These are phyloP conservation scores for Aquanectria penicillioides DNA, from an alignment of 2,329 filamentous ascomycete species.

Conservation along the genomic window DNA sequence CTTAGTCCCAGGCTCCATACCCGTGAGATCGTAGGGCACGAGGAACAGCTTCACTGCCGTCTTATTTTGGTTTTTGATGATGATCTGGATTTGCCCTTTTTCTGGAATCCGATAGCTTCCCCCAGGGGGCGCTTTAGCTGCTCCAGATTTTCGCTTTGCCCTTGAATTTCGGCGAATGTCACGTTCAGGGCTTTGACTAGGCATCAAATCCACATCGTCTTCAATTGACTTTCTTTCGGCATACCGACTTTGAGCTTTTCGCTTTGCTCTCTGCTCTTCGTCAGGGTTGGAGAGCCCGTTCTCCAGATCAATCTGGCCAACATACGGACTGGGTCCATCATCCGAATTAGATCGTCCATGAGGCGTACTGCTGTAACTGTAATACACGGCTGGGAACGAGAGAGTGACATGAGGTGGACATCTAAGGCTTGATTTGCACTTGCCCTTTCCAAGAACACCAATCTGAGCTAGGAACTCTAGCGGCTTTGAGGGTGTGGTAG, in stretches of 20 bases:
- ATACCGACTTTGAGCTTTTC: constrained; percentile 59
- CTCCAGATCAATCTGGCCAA: constrained; percentile 91
- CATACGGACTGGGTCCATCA: constrained; percentile 94
- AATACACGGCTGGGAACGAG: constrained; percentile 94
- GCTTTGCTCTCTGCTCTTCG: constrained; percentile 57
- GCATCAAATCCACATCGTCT: constrained; percentile 34
- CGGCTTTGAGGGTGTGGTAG: constrained; percentile 91
- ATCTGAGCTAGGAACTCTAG: constrained; percentile 95
- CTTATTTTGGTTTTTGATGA: constrained; percentile 98
- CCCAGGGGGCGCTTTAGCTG: constrained; percentile 73
- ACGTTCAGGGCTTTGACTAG: constrained; percentile 25
- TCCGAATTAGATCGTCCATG: constrained; percentile 72
- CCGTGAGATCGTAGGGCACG: constrained; percentile 89
- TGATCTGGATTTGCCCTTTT: constrained; percentile 93
- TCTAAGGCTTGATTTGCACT: constrained; percentile 84
- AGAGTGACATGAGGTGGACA: constrained; percentile 92
- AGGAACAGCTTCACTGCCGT: constrained; percentile 97
- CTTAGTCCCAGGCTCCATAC: constrained; percentile 94
- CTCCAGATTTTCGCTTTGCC: constrained; percentile 64
- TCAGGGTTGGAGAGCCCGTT: constrained; percentile 72
- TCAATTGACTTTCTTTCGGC: constrained; percentile 49
- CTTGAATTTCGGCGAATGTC: constrained; percentile 47
- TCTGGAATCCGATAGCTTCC: constrained; percentile 95
- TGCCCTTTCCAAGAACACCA: constrained; percentile 87
- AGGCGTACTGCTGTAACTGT: constrained; percentile 82